A percentile compares a stretch with the other conserved stretches of the same genome.
Conservation (phyloP, 176 grass and related monocot species). For the Oryza coarctata region DNA sequence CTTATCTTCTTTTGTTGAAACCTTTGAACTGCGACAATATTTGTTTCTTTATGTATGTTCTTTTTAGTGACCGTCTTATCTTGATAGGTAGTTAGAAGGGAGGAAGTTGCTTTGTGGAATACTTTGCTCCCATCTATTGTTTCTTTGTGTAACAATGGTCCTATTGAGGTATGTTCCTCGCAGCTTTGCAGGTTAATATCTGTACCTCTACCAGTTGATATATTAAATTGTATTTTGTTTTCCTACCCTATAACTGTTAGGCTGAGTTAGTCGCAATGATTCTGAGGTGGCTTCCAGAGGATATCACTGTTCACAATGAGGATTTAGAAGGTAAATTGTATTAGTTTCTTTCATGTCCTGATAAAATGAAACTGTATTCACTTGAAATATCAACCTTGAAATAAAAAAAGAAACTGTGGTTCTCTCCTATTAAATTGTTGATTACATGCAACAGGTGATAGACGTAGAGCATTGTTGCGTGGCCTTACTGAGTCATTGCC, state of each 20-base stretch:
- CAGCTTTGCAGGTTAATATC: constrained; percentile 25
- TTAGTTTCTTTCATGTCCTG: constrained; percentile 10
- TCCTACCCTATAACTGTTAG: constrained; percentile 44
- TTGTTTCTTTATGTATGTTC: constrained; percentile 17
- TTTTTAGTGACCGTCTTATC: constrained; percentile 33
- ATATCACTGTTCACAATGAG: constrained; percentile 98
- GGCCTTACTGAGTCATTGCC: constrained; percentile 87
- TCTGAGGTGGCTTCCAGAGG: constrained; percentile 97
- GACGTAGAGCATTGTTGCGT: constrained; percentile 72
- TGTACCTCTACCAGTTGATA: constrained; percentile 16
- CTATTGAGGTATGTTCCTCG: constrained; percentile 59
- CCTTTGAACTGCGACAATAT: background rate
- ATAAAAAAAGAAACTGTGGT: background rate
- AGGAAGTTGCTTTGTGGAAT: constrained; percentile 82
- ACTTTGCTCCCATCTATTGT: constrained; percentile 79
- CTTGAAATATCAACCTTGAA: constrained; percentile 5
- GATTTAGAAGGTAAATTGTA: constrained; percentile 80
- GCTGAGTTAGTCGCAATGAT: constrained; percentile 97
- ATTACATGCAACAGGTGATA: constrained; percentile 67
- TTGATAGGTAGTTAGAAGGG: constrained; percentile 89
- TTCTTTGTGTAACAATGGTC: constrained; percentile 76
- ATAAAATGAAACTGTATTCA: constrained; percentile 20
- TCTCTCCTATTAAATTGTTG: constrained; percentile 15
- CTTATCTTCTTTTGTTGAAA: constrained; percentile 17
- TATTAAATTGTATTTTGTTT: constrained; percentile 30